phyloP scores from a whole-genome alignment of 2,329 filamentous ascomycete species.

The Penicillium sp. region DNA sequence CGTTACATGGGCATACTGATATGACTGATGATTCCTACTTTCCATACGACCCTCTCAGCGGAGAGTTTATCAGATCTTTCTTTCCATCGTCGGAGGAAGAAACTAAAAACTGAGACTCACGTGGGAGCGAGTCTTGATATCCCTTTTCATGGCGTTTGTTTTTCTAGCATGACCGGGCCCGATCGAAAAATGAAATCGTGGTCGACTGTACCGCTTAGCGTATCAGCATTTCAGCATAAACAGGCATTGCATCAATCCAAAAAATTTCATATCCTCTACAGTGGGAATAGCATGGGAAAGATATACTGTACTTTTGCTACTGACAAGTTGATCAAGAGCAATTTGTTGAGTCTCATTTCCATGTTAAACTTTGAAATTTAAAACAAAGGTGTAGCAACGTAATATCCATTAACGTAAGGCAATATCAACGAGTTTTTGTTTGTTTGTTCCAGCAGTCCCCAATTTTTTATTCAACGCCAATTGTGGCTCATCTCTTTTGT shows the following conservation, averaged over 20 bases:
- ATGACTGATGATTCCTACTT: slow-evolving; percentile 33
- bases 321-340: neutral
- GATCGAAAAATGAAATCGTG: neutral
- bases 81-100: slow-evolving; percentile 35
- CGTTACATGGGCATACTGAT: slow-evolving; percentile 8
- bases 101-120: neutral
- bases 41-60: slow-evolving; percentile 41
- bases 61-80: slow-evolving; percentile 41
- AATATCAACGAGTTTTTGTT: neutral
- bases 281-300: neutral
- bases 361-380: neutral
- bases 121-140: neutral
- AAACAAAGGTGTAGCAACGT: neutral
- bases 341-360: neutral
- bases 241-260: neutral
- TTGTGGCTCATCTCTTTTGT: too few species aligned
- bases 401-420: neutral
- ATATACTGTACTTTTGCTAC: neutral
- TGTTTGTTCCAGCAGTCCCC: too few species aligned
- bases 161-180: neutral
- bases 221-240: slow-evolving; percentile 1
- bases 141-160: neutral
- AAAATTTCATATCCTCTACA: neutral
- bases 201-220: neutral
- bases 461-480: too few species aligned